phyloP scores from a whole-genome alignment of 78 protist species.

The Monocercomonoides exilis region DNA sequence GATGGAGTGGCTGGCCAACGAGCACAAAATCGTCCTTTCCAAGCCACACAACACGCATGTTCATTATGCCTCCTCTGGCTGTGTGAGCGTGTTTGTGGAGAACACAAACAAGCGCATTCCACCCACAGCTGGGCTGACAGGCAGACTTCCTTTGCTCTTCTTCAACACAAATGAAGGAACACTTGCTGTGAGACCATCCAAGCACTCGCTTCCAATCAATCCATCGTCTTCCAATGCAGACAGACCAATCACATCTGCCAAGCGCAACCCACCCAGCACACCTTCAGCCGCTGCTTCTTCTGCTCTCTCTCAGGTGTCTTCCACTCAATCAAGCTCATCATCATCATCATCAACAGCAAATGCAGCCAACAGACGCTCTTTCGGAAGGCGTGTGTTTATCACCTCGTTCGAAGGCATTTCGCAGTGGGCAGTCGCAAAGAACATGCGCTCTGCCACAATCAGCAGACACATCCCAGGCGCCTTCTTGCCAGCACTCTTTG shows the following conservation, averaged over 20 bases:
- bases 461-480: neutral
- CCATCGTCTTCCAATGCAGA: too few species aligned
- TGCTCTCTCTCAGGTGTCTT: too few species aligned
- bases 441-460: neutral
- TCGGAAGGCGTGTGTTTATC: neutral
- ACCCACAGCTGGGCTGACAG: neutral
- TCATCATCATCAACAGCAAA: neutral
- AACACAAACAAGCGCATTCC: neutral
- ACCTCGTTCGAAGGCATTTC: neutral
- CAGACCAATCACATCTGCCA: too few species aligned
- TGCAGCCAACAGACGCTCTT: neutral
- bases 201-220: neutral
- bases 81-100: neutral
- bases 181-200: neutral
- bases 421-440: neutral
- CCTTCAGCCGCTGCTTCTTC: too few species aligned
- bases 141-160: neutral
- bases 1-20: neutral
- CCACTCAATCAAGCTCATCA: too few species aligned
- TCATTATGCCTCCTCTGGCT: neutral
- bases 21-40: neutral
- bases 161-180: neutral
- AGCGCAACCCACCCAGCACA: too few species aligned
- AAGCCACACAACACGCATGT: neutral
- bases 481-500: too few species aligned